Evolutionary conservation across 495 filamentous ascomycete genomes (phyloP).

Genomic region (Penicillium longicatenatum): DNA sequence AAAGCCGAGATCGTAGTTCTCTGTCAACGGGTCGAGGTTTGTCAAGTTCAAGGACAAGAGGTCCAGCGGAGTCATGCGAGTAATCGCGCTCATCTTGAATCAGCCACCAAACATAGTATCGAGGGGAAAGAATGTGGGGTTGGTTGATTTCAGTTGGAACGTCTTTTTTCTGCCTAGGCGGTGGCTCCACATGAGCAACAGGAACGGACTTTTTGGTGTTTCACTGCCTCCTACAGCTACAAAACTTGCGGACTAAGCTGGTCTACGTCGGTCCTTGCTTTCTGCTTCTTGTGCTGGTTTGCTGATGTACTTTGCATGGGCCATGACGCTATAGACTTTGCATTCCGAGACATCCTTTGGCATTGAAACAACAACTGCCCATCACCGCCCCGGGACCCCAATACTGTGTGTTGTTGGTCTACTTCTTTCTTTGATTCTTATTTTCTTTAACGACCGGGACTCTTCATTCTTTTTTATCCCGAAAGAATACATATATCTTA

Average conservation of each 20-base stretch:
- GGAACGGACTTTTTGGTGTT: neutral
- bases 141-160: neutral
- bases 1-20: slow-evolving; percentile 94
- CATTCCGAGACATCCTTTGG: slow-evolving; percentile 4
- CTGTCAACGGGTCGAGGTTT: slow-evolving; percentile 89
- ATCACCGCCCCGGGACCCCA: slow-evolving; percentile 9
- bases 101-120: neutral
- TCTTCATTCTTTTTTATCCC: neutral
- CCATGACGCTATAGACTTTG: slow-evolving; percentile 5
- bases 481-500: neutral
- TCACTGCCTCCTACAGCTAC: neutral
- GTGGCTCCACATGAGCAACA: slow-evolving; percentile 2
- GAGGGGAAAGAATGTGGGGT: slow-evolving; percentile 16
- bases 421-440: slow-evolving; percentile 4
- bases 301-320: neutral
- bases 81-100: slow-evolving; percentile 63
- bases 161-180: slow-evolving; percentile 15
- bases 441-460: neutral
- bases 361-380: slow-evolving; percentile 1
- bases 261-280: slow-evolving; percentile 1
- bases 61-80: slow-evolving; percentile 70
- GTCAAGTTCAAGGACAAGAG: slow-evolving; percentile 81
- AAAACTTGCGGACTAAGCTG: slow-evolving; percentile 1
- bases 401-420: slow-evolving; percentile 14
- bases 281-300: neutral